Percentiles rank a stretch among this genome's conserved stretches.
phyloP scores from a whole-genome alignment of 345 rosid species.

The Melastoma malabathricum region DNA sequence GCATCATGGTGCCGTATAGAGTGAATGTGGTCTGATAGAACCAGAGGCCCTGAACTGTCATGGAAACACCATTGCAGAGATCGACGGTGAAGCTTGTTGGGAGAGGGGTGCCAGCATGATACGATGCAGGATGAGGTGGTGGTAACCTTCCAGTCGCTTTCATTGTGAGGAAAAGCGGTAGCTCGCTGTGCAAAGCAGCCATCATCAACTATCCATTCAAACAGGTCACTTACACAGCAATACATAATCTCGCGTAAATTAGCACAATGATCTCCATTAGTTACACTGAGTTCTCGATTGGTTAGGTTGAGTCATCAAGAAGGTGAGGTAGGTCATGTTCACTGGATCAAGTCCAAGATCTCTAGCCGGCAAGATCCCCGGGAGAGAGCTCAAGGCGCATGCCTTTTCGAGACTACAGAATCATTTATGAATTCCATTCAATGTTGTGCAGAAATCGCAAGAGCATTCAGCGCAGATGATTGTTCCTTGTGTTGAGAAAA shows the following conservation, averaged over 20 bases:
- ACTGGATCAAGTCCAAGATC: constrained; percentile 53
- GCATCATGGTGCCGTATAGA: constrained; percentile 93
- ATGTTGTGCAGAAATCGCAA: no score
- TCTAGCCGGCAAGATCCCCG: constrained; percentile 66
- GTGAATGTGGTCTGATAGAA: constrained; percentile 93
- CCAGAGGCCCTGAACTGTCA: constrained; percentile 95
- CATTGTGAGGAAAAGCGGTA: constrained; percentile 41
- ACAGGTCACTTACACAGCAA: constrained; percentile 26
- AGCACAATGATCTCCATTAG: no score
- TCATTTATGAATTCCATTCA: no score
- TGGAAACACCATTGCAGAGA: constrained; percentile 54
- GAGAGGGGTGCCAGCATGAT: constrained; percentile 61
- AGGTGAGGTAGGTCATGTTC: constrained; percentile 64
- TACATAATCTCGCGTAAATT: no score
- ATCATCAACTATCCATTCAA: constrained; percentile 42
- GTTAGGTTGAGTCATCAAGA: constrained; percentile 78
- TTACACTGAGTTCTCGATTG: not conserved
- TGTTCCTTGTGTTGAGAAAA: no score
- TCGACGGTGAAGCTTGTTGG: constrained; percentile 77
- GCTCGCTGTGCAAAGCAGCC: constrained; percentile 31
- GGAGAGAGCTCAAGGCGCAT: constrained; percentile 43
- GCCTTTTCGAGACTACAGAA: constrained; percentile 34
- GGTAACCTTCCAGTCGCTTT: constrained; percentile 90
- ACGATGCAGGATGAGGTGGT: constrained; percentile 77
- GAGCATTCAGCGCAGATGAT: no score